These are phyloP conservation scores for Cucumis sativus DNA, from an alignment of 306 rosid genomes.

Conservation along the genomic window DNA sequence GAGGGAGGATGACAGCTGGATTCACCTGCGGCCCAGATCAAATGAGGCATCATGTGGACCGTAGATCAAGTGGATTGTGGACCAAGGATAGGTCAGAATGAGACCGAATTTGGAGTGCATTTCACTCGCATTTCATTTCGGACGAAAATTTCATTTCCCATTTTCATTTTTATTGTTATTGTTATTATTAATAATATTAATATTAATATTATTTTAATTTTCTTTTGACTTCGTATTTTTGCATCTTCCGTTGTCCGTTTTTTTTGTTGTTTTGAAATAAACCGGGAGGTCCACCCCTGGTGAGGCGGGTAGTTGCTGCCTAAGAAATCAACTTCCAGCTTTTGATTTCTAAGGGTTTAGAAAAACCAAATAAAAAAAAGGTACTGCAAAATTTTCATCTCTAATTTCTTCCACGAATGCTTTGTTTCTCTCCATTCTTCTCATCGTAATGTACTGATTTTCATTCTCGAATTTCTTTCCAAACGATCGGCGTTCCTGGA, in stretches of 20 bases:
- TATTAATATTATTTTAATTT: neutral
- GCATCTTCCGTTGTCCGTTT: conserved; percentile 6
- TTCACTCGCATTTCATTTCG: conserved; percentile 21
- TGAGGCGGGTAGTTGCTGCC: conserved; percentile 5
- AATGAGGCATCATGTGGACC: conserved; percentile 16
- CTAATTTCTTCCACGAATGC: neutral
- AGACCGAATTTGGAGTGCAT: conserved; percentile 14
- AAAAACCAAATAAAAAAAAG: neutral
- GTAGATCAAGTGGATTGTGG: conserved; percentile 6
- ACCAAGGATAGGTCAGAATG: neutral
- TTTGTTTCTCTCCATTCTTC: neutral
- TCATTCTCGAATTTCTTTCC: neutral
- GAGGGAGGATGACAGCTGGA: conserved; percentile 7
- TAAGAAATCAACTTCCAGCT: neutral
- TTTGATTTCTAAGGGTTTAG: neutral
- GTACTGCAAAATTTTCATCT: neutral
- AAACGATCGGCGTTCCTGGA: neutral
- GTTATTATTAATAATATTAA: no score
- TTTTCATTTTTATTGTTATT: neutral
- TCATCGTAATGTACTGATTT: neutral
- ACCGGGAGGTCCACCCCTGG: neutral
- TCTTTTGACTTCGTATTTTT: neutral
- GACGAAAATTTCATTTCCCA: conserved; percentile 6
- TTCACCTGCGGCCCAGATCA: conserved; percentile 8
- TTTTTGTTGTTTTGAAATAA: conserved; percentile 2